These are phyloP conservation scores for Aphanomyces euteiches DNA, from an alignment of 352 stramenopile genomes.

Conservation along the genomic window DNA sequence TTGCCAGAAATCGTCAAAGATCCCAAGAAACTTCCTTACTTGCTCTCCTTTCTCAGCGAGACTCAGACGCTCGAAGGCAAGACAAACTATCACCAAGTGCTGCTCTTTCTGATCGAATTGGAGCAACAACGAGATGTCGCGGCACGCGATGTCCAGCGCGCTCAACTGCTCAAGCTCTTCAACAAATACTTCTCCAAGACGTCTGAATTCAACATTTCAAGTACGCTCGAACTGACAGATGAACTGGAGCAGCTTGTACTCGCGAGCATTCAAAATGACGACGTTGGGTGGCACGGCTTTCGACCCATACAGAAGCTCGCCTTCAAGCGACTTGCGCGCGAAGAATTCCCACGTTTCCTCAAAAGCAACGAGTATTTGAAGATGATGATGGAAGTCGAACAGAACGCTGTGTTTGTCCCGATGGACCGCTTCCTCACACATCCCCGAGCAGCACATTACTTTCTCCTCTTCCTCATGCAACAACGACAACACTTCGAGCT, in stretches of 20 bases:
- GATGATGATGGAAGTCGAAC: slow-evolving; percentile 80
- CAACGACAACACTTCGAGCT: slow-evolving; percentile 83
- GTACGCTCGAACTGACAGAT: slow-evolving; percentile 69
- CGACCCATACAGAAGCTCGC: slow-evolving; percentile 82
- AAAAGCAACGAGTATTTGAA: slow-evolving; percentile 81
- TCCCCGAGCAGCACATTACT: slow-evolving; percentile 77
- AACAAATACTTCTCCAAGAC: slow-evolving; percentile 78
- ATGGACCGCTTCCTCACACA: slow-evolving; percentile 77
- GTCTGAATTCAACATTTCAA: slow-evolving; percentile 81
- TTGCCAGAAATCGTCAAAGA: slow-evolving; percentile 84
- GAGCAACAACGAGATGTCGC: slow-evolving; percentile 72
- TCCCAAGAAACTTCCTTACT: slow-evolving; percentile 77
- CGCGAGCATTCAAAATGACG: slow-evolving; percentile 50
- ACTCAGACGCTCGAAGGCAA: slow-evolving; percentile 35
- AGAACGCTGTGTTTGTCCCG: slow-evolving; percentile 64
- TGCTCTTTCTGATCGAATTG: slow-evolving; percentile 80
- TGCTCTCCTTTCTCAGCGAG: slow-evolving; percentile 71
- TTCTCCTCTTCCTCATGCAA: slow-evolving; percentile 83
- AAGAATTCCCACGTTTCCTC: slow-evolving; percentile 79
- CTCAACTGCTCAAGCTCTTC: slow-evolving; percentile 80
- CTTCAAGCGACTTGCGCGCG: slow-evolving; percentile 73
- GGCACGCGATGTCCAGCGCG: slow-evolving; percentile 49
- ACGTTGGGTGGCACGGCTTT: slow-evolving; percentile 66
- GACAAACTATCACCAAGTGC: slow-evolving; percentile 74
- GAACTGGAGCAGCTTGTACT: slow-evolving; percentile 73